These are phyloP conservation scores for Setomelanomma holmii DNA, from an alignment of 2,329 filamentous ascomycete species.

Conservation along the genomic window DNA sequence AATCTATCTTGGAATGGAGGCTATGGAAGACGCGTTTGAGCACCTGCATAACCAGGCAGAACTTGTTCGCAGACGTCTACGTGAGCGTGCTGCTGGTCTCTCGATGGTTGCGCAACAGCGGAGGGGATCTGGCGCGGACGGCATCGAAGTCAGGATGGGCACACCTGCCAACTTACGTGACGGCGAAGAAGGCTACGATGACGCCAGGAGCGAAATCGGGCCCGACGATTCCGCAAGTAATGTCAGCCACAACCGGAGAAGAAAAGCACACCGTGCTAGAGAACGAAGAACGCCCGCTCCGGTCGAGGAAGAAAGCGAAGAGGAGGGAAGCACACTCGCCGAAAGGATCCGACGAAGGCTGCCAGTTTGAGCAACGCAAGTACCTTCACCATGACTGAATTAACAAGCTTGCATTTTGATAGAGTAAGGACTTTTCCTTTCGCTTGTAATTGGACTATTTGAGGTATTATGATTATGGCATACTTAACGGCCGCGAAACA, in stretches of 20 bases:
- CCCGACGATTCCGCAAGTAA: slow-evolving; percentile 85
- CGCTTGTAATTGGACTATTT: slow-evolving; percentile 7
- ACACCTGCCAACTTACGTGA: slow-evolving; percentile 53
- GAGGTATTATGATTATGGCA: slow-evolving; percentile 24
- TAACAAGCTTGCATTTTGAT: slow-evolving; percentile 8
- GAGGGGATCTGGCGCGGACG: slow-evolving; percentile 55
- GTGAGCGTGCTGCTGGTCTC: slow-evolving; percentile 83
- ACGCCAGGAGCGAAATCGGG: slow-evolving; percentile 62
- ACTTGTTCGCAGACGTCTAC: slow-evolving; percentile 75
- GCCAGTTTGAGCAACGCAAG: slow-evolving; percentile 8
- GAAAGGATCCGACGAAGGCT: slow-evolving; percentile 39
- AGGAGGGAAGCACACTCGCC: slow-evolving; percentile 28
- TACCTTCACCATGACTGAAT: slow-evolving; percentile 1
- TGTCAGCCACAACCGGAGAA: slow-evolving; percentile 73
- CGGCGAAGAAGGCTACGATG: slow-evolving; percentile 48
- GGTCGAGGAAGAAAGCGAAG: slow-evolving; percentile 64
- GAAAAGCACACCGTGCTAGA: slow-evolving; percentile 70
- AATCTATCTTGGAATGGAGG: slow-evolving; percentile 94
- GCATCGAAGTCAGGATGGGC: slow-evolving; percentile 55
- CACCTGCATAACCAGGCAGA: slow-evolving; percentile 87
- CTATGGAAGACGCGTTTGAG: slow-evolving; percentile 92
- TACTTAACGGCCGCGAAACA: slow-evolving; percentile 28
- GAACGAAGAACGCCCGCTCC: slow-evolving; percentile 75
- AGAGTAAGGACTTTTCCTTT: slow-evolving; percentile 14
- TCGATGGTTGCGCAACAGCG: slow-evolving; percentile 67